phyloP scores from a whole-genome alignment of 352 stramenopile species.

The Peronospora belbahrii region DNA sequence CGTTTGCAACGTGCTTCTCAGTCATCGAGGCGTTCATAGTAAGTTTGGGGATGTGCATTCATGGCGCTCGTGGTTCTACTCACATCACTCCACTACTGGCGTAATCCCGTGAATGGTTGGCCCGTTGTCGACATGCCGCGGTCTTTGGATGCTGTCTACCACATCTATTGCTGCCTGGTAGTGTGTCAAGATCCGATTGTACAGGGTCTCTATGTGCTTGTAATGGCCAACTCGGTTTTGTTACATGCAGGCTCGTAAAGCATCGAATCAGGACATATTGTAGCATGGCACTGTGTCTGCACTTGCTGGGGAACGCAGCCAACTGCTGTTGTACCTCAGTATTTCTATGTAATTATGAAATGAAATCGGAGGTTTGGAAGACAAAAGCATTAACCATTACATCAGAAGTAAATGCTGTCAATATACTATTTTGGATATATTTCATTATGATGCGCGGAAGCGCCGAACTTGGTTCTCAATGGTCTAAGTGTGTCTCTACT shows the following conservation, averaged over 20 bases:
- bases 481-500: conserved; percentile 23
- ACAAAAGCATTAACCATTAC: not conserved
- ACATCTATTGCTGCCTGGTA: conserved; percentile 55
- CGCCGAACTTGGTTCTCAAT: conserved; percentile 57
- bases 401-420: not conserved
- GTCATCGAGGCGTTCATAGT: conserved; percentile 40
- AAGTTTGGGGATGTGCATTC: conserved; percentile 60
- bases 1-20: conserved; percentile 60
- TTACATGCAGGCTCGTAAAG: conserved; percentile 57
- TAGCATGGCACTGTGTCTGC: conserved; percentile 73
- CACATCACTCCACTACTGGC: conserved; percentile 85
- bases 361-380: conserved; percentile 2
- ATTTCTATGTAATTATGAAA: conserved; percentile 43
- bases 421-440: not conserved
- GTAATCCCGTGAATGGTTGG: conserved; percentile 63
- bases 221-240: conserved; percentile 69
- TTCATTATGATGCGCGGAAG: conserved; percentile 31
- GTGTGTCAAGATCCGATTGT: conserved; percentile 47
- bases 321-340: conserved; percentile 73
- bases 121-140: conserved; percentile 58
- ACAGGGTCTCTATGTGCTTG: conserved; percentile 53
- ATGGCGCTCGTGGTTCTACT: conserved; percentile 63
- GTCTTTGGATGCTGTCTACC: conserved; percentile 52
- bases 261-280: conserved; percentile 53
- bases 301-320: conserved; percentile 65